These are phyloP conservation scores for Pseudonectria buxi DNA, from an alignment of 2,329 filamentous ascomycete genomes.

Conservation along the genomic window DNA sequence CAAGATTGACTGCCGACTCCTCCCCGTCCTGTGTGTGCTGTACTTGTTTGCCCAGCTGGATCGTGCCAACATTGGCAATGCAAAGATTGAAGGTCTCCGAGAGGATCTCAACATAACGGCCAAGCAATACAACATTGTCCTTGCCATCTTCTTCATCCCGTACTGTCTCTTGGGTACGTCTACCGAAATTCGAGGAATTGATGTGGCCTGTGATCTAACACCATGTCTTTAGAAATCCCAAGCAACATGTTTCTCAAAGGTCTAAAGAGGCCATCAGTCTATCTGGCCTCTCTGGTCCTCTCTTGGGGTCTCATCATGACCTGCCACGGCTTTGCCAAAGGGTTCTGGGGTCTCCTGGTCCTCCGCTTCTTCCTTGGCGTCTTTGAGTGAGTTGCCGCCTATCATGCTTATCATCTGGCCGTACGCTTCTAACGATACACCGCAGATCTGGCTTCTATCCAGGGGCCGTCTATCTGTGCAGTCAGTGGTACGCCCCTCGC, in stretches of 20 bases:
- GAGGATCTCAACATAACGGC: conserved; percentile 41
- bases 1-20: conserved; percentile 27
- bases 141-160: conserved; percentile 57
- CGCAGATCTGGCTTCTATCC: conserved; percentile 57
- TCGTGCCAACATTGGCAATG: conserved; percentile 44
- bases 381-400: conserved; percentile 48
- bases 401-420: background rate
- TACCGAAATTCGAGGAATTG: conserved; percentile 6
- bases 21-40: conserved; percentile 47
- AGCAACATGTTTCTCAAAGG: conserved; percentile 22
- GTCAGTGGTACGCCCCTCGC: conserved; percentile 68
- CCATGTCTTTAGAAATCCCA: conserved; percentile 17
- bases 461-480: conserved; percentile 66
- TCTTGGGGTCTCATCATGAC: conserved; percentile 60
- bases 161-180: conserved; percentile 26
- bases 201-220: conserved; percentile 18
- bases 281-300: conserved; percentile 23
- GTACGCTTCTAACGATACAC: background rate
- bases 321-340: conserved; percentile 53
- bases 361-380: conserved; percentile 60
- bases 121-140: conserved; percentile 51
- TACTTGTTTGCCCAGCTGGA: conserved; percentile 53
- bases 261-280: conserved; percentile 17
- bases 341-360: conserved; percentile 53
- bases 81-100: conserved; percentile 39